Percentiles rank a stretch among this genome's conserved stretches.
These are phyloP conservation scores for Catunica adiposa DNA, from an alignment of 2,329 filamentous ascomycete genomes.

Conservation along the genomic window DNA sequence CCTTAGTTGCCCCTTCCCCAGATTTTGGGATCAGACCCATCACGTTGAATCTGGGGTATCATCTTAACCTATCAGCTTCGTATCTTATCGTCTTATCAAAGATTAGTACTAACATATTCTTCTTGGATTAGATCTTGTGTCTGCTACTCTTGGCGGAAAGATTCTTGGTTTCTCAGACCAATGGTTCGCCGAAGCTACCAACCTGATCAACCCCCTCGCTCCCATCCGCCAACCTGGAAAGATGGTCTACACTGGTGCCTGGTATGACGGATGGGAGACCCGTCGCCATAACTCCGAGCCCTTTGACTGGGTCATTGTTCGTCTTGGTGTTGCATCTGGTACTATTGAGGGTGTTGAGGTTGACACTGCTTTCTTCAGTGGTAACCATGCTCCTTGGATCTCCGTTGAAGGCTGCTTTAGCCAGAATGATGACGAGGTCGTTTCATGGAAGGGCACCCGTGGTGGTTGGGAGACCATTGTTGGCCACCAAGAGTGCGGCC, in stretches of 20 bases:
- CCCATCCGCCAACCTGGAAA: constrained; percentile 48
- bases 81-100: not conserved
- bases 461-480: constrained; percentile 60
- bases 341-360: constrained; percentile 59
- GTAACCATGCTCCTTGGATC: constrained; percentile 66
- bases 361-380: constrained; percentile 67
- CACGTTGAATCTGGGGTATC: not conserved
- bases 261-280: constrained; percentile 59
- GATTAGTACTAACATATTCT: not conserved
- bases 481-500: constrained; percentile 52
- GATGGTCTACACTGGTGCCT: constrained; percentile 53
- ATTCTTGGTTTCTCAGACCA: constrained; percentile 50
- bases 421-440: constrained; percentile 44
- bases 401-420: constrained; percentile 62
- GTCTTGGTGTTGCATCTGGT: constrained; percentile 53
- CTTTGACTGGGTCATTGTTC: constrained; percentile 52
- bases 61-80: not conserved
- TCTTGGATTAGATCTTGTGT: constrained; percentile 38
- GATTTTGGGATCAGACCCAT: not conserved
- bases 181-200: constrained; percentile 51
- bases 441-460: constrained; percentile 40
- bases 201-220: constrained; percentile 46
- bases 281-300: constrained; percentile 45
- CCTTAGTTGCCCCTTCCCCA: not conserved
- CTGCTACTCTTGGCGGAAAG: constrained; percentile 43